Conservation (phyloP, 2,329 filamentous ascomycete genomes). For the Septoria linicola region DNA sequence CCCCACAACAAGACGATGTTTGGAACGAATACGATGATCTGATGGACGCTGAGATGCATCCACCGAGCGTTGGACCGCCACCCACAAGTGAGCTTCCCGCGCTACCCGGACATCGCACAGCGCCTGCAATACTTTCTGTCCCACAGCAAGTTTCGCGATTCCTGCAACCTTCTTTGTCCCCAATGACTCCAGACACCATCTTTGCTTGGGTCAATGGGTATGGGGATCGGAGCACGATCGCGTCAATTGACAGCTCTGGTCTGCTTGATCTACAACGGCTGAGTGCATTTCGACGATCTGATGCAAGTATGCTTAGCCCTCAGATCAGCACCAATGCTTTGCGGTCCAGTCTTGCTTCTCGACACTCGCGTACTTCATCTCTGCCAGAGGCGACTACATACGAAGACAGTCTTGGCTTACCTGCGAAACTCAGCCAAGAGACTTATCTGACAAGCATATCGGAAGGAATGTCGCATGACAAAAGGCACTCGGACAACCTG, state of each 20-base stretch:
- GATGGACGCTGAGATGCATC: conserved; percentile 59
- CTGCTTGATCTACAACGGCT: conserved; percentile 7
- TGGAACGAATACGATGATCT: conserved; percentile 95
- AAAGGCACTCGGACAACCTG: conserved; percentile 48
- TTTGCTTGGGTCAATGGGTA: conserved; percentile 56
- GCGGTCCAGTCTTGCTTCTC: conserved; percentile 31
- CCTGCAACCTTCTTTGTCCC: conserved; percentile 34
- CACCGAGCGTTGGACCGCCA: conserved; percentile 18
- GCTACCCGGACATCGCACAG: conserved; percentile 11
- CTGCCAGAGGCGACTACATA: conserved; percentile 27
- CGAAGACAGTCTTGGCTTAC: no score
- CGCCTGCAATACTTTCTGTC: conserved; percentile 27
- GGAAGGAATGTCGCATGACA: background rate
- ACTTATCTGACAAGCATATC: background rate
- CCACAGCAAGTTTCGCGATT: conserved; percentile 35
- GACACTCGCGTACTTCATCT: conserved; percentile 34
- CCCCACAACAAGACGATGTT: conserved; percentile 70
- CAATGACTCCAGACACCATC: conserved; percentile 52
- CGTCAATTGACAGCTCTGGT: conserved; percentile 21
- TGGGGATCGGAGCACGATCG: conserved; percentile 42
- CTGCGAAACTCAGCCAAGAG: background rate
- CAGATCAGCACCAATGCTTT: conserved; percentile 29
- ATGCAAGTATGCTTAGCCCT: conserved; percentile 10
- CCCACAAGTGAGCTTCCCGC: conserved; percentile 22
- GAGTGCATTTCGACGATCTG: conserved; percentile 12